Percentiles rank a stretch among this genome's conserved stretches.
These are phyloP conservation scores for Penstemon newberryi DNA, from an alignment of 257 asterid genomes.

Conservation along the genomic window DNA sequence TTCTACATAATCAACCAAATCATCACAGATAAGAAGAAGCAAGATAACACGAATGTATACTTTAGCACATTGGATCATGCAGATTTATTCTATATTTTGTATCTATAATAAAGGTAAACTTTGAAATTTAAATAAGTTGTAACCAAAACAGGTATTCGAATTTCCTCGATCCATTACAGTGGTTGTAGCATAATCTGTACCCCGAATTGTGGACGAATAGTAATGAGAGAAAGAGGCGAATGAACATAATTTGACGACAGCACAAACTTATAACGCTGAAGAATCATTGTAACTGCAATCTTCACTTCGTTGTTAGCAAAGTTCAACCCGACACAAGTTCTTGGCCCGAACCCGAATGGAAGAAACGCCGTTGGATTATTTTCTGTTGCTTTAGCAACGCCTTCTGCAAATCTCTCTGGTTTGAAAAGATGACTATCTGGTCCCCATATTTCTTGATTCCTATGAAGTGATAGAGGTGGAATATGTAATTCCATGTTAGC, in stretches of 20 bases:
- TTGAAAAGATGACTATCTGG: constrained; percentile 41
- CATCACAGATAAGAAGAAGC: too few relatives aligned
- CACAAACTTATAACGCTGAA: constrained; percentile 39
- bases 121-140: too few relatives aligned
- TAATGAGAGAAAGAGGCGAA: constrained; percentile 39
- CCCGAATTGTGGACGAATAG: constrained; percentile 46
- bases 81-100: too few relatives aligned
- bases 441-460: constrained; percentile 40
- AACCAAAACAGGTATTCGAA: too few relatives aligned
- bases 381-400: constrained; percentile 39
- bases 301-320: constrained; percentile 44
- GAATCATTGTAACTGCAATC: constrained; percentile 47
- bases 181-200: constrained; percentile 45
- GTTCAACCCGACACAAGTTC: constrained; percentile 46
- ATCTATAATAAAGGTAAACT: too few relatives aligned
- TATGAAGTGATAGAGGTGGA: constrained; percentile 37
- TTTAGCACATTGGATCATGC: too few relatives aligned
- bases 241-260: constrained; percentile 51
- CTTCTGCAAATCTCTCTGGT: constrained; percentile 46
- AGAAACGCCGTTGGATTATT: constrained; percentile 48
- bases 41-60: too few relatives aligned
- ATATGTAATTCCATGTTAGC: constrained; percentile 37
- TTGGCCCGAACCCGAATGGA: constrained; percentile 46
- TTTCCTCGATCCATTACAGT: constrained; percentile 4
- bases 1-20: too few relatives aligned